phyloP scores from a whole-genome alignment of 1,139 yeast genomes.

The Entelexis sorbosivorans region DNA sequence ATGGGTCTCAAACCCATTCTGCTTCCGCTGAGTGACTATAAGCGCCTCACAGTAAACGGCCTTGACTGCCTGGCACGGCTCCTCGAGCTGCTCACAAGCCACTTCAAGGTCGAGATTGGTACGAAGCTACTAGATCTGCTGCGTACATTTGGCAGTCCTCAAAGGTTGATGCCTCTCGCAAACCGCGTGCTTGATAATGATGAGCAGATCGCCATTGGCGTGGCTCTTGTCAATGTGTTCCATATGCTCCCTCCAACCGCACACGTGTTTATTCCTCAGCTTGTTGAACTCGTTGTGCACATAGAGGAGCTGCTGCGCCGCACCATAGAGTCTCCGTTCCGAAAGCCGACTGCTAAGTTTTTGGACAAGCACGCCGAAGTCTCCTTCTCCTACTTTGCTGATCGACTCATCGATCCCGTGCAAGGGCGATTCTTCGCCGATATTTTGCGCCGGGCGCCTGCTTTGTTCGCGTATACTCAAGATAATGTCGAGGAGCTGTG shows the following conservation, averaged over 20 bases:
- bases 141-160: slow-evolving; percentile 93
- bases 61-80: slow-evolving; percentile 83
- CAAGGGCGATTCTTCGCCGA: slow-evolving; percentile 55
- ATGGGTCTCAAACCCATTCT: slow-evolving; percentile 91
- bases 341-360: slow-evolving; percentile 83
- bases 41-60: slow-evolving; percentile 78
- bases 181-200: slow-evolving; percentile 67
- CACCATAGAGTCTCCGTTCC: slow-evolving; percentile 77
- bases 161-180: slow-evolving; percentile 57
- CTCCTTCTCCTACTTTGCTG: slow-evolving; percentile 58
- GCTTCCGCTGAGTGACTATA: slow-evolving; percentile 89
- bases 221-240: slow-evolving; percentile 83
- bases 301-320: slow-evolving; percentile 79
- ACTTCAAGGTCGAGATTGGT: slow-evolving; percentile 95
- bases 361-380: slow-evolving; percentile 73
- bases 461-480: slow-evolving; percentile 47
- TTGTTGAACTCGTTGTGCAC: slow-evolving; percentile 61
- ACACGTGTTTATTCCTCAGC: slow-evolving; percentile 78
- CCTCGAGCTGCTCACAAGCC: slow-evolving; percentile 75
- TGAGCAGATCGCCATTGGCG: slow-evolving; percentile 72
- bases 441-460: slow-evolving; percentile 50
- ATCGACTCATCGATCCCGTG: slow-evolving; percentile 55
- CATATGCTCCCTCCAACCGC: slow-evolving; percentile 89
- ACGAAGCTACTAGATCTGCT: slow-evolving; percentile 83
- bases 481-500: slow-evolving; percentile 39